Conservation (phyloP, 73 alveolate genomes). For the Diophrys sp. region DNA sequence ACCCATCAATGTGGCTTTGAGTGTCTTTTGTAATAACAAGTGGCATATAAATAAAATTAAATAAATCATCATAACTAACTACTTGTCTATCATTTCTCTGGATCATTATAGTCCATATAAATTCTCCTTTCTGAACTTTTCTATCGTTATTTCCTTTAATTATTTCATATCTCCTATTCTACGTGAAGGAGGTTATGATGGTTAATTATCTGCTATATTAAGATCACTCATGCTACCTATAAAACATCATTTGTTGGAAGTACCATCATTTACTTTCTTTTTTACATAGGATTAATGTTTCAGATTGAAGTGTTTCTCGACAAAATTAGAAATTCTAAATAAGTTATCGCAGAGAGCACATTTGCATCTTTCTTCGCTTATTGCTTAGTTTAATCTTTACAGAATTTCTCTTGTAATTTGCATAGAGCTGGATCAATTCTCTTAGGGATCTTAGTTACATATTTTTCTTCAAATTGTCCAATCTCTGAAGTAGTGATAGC, state of each 20-base stretch:
- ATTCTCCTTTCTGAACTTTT: conserved; percentile 10
- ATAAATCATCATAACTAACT: conserved; percentile 53
- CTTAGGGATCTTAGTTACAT: conserved; percentile 47
- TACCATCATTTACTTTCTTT: conserved; percentile 50
- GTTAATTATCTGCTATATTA: conserved; percentile 27
- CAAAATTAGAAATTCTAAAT: conserved; percentile 73
- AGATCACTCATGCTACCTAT: conserved; percentile 75
- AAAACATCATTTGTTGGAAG: conserved; percentile 62
- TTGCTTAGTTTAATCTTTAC: conserved; percentile 52
- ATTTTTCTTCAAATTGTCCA: conserved; percentile 48
- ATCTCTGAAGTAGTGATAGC: conserved; percentile 36
- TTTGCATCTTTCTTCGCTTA: conserved; percentile 51
- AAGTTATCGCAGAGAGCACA: conserved; percentile 78
- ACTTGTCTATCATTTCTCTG: conserved; percentile 33
- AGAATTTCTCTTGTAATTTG: conserved; percentile 26
- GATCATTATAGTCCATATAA: conserved; percentile 56
- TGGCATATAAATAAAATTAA: conserved; percentile 2
- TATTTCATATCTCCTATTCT: conserved; percentile 19
- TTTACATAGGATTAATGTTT: conserved; percentile 71
- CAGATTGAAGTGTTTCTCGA: conserved; percentile 78
- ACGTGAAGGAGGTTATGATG: not conserved
- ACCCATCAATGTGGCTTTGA: too few species aligned
- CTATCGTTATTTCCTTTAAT: conserved; percentile 8
- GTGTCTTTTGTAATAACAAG: not conserved
- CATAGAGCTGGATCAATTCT: conserved; percentile 41